phyloP scores from a whole-genome alignment of 2,329 filamentous ascomycete species.

The Dissoconium aciculare region DNA sequence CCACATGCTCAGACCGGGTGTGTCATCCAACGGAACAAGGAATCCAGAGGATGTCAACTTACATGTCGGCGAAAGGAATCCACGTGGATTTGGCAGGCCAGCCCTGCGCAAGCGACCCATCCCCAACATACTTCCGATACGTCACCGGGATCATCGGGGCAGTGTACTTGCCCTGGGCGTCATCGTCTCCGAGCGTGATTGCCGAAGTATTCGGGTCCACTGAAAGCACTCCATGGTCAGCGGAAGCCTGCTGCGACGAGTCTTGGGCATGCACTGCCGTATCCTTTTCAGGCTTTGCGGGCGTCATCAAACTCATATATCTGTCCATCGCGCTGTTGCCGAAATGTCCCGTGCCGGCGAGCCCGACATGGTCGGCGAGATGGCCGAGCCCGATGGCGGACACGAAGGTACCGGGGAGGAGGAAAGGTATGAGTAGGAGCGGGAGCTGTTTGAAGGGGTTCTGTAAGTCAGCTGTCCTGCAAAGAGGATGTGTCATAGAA shows the following conservation, averaged over 20 bases:
- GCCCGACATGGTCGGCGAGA: background rate
- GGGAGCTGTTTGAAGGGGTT: background rate
- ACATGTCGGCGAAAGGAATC: slow-evolving; percentile 12
- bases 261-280: no score
- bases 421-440: background rate
- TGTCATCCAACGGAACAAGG: no score
- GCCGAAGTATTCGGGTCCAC: no score
- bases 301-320: background rate
- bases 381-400: background rate
- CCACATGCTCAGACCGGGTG: no score
- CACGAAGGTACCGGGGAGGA: no score
- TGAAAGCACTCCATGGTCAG: no score
- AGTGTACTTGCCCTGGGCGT: no score
- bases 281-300: no score
- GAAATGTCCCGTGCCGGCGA: background rate
- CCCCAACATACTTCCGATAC: slow-evolving; percentile 5
- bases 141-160: no score
- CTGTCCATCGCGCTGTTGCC: background rate
- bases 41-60: background rate
- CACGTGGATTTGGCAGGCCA: slow-evolving; percentile 5
- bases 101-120: slow-evolving; percentile 3
- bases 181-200: no score
- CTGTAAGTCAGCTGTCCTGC: background rate
- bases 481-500: background rate
- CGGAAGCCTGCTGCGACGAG: no score